These are phyloP conservation scores for Heliophila coronopifolia DNA, from an alignment of 441 rosid genomes.

Conservation along the genomic window DNA sequence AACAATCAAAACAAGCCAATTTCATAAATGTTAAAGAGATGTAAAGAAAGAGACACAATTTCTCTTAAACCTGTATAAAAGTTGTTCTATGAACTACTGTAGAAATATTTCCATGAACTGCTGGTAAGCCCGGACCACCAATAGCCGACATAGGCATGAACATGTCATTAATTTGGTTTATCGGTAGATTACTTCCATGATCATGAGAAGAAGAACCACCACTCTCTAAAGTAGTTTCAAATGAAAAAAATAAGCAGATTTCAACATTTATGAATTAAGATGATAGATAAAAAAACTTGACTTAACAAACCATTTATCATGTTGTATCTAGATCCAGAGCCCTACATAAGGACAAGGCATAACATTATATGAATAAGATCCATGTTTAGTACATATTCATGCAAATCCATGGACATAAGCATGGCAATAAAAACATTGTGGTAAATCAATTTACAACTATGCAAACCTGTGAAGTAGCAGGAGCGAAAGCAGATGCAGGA, in stretches of 20 bases:
- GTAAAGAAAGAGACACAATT: not conserved
- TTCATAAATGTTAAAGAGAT: not conserved
- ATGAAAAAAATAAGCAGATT: constrained; percentile 30
- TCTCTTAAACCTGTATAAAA: constrained; percentile 75
- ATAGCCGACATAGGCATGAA: constrained; percentile 49
- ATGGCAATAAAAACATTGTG: not conserved
- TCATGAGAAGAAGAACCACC: constrained; percentile 52
- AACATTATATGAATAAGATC: too few species aligned
- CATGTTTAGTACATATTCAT: not conserved
- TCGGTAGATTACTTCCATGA: constrained; percentile 52
- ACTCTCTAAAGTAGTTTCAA: constrained; percentile 57
- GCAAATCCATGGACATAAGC: constrained; percentile 10
- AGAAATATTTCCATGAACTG: constrained; percentile 71
- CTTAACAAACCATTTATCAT: constrained; percentile 54
- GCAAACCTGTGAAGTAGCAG: constrained; percentile 52
- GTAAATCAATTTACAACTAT: not conserved
- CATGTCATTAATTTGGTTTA: constrained; percentile 39
- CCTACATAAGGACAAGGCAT: constrained; percentile 41
- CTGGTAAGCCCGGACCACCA: constrained; percentile 68
- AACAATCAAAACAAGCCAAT: not conserved
- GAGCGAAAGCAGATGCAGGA: constrained; percentile 34
- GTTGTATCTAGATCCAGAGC: constrained; percentile 72
- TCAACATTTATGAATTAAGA: not conserved
- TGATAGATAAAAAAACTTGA: not conserved
- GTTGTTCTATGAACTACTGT: constrained; percentile 62